Base-by-base conservation (phyloP, 805 yeast genomes). In the Zygosaccharomyces bisporus region DNA sequence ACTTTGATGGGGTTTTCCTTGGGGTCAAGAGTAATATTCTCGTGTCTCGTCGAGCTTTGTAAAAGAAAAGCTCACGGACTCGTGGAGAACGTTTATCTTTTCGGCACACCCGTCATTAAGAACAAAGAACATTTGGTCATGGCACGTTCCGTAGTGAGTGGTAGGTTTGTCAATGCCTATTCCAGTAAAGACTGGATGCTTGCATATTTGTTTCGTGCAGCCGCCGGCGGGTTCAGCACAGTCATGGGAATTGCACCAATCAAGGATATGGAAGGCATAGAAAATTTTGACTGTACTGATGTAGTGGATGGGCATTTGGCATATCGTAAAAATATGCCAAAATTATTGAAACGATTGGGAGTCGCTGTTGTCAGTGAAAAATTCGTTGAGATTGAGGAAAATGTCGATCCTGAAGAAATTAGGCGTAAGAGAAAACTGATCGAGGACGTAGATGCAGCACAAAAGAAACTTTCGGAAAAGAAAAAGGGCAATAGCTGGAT, bases 271-370 rank as follows among this genome's bases (percentile, higher is more conserved):
- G 72, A 76, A 18, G 86, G 83, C 0, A 72, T 93, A 23, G 95
- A 89, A 52, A 91, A 91, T 63, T 74, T 83, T 50, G 95, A 93
- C 59, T 87, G 95, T 57, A 86, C 98, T 0, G 88, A 81, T 14
- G 56, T 73, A 42, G 96, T 91, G 3, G 89, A 85, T 48, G 99
- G 99, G 1, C 99, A 93, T 69, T 87, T 93, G 96, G 88, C 85
- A n/a, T 93, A 93, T 67, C 83, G 99, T 69, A 83, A 83, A 50
- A 89, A 88, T 9, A 88, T 93, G 76, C 99, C 99, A 1, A 79
- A 79, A 54, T 72, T 93, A 34, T 62, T 93, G 52, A 75, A 76
- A 50, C 66, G 69, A 40, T 55, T 86, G 32, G 90, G 86, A 3
- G 84, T 95, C 80, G 83, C 86, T 44, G 88, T 93, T 4, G 62